phyloP scores from a whole-genome alignment of 768 basidiomycete species.

The Tubosaeta sp. region DNA sequence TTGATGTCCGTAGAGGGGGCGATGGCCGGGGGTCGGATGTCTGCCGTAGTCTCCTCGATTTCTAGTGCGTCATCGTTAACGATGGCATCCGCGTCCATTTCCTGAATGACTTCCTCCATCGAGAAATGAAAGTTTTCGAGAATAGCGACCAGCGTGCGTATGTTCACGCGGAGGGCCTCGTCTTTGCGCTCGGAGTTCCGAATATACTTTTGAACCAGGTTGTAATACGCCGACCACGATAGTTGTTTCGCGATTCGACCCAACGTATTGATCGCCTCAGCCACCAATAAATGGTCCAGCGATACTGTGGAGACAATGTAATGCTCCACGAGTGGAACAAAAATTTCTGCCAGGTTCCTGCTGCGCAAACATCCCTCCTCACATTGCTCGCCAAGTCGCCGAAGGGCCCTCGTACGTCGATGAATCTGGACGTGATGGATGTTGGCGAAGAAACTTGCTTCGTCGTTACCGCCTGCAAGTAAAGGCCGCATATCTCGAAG shows the following conservation, averaged over 20 bases:
- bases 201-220: conserved; percentile 76
- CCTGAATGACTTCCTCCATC: conserved; percentile 56
- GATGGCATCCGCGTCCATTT: conserved; percentile 24
- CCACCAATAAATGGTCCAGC: conserved; percentile 82
- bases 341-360: conserved; percentile 70
- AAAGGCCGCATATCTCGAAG: conserved; percentile 80
- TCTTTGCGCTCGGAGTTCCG: conserved; percentile 64
- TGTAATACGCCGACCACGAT: conserved; percentile 80
- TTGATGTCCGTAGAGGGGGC: conserved; percentile 17
- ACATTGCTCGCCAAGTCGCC: conserved; percentile 76
- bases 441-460: conserved; percentile 97
- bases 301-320: conserved; percentile 62
- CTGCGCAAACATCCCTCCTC: conserved; percentile 63
- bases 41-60: conserved; percentile 22
- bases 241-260: conserved; percentile 76
- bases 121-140: conserved; percentile 91
- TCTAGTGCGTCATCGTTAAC: conserved; percentile 29
- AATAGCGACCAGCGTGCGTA: conserved; percentile 80
- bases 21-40: conserved; percentile 3
- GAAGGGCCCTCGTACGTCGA: conserved; percentile 79
- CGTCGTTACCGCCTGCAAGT: conserved; percentile 83
- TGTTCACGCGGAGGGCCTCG: conserved; percentile 69
- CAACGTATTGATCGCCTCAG: conserved; percentile 79
- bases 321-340: conserved; percentile 83
- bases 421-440: conserved; percentile 91